These are phyloP conservation scores for Alternaria arbusti DNA, from an alignment of 2,329 filamentous ascomycete genomes.

Conservation along the genomic window DNA sequence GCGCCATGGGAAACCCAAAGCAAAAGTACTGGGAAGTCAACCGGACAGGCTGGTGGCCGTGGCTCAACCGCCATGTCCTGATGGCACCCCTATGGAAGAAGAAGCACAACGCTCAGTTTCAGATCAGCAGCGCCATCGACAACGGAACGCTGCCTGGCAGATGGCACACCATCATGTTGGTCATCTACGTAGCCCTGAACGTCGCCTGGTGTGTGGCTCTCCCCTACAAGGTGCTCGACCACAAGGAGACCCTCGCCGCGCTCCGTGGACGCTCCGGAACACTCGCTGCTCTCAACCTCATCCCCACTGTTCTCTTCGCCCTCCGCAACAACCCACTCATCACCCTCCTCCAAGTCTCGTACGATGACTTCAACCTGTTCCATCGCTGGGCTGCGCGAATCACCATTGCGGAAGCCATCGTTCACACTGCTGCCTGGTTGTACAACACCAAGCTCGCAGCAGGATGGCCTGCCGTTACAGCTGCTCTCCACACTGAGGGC, in stretches of 20 bases:
- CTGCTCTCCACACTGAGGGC: conserved; percentile 61
- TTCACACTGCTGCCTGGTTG: conserved; percentile 76
- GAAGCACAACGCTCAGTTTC: conserved; percentile 77
- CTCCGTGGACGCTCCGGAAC: conserved; percentile 85
- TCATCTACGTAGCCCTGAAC: conserved; percentile 74
- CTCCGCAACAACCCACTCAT: conserved; percentile 95
- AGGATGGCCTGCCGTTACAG: conserved; percentile 65
- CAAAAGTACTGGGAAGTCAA: conserved; percentile 57
- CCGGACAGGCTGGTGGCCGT: conserved; percentile 58
- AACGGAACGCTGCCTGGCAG: conserved; percentile 81
- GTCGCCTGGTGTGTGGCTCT: conserved; percentile 77
- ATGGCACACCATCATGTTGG: conserved; percentile 73
- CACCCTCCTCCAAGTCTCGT: conserved; percentile 79
- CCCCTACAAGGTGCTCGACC: conserved; percentile 59
- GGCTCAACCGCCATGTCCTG: conserved; percentile 67
- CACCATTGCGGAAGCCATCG: conserved; percentile 70
- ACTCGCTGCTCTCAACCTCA: conserved; percentile 86
- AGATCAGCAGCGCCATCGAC: conserved; percentile 70
- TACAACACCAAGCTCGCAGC: conserved; percentile 67
- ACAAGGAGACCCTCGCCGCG: conserved; percentile 72
- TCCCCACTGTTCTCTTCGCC: conserved; percentile 87
- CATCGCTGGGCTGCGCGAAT: conserved; percentile 85
- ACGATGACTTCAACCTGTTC: conserved; percentile 93
- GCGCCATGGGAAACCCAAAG: conserved; percentile 51
- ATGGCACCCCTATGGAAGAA: conserved; percentile 76